Evolutionary conservation across 148 eudicot genomes (phyloP), one percentile per base, ranked within the genome.

Genomic region (Rhododendron griersonianum): DNA sequence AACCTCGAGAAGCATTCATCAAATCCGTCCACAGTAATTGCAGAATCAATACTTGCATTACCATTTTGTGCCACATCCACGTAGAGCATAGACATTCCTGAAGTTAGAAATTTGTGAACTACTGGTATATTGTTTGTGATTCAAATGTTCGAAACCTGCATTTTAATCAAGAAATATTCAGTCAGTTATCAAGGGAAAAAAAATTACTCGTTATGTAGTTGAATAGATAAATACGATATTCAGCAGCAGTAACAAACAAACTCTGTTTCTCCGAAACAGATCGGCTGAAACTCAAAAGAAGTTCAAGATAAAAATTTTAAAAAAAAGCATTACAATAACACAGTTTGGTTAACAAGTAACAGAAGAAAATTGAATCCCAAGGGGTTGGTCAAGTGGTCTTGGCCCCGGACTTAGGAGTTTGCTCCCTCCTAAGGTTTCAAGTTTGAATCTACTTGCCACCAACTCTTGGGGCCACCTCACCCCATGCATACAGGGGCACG

Each of bases 1-100:
- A 96, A 84, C 88, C 88, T 96, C 23, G 95, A 93, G 11, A 97
- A 91, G 84, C 33, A 83, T 37, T 93, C 98, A 35, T 90, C 96
- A 81, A 85, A 74, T 80, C 94, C 95, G 39, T 85, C 87, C 53
- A 86, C 18, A 11, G 84, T 80, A 81, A 16, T 86, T 61, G 85
- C 37, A 25, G 83, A 86, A 50, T 90, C 93, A 51, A 67, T 76
- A 30, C 89, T 87, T 41, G 81, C 65, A 71, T 73, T 85, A 55
- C 92, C 98, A 86, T 92, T 92, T 88, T 90, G 90, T 53, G 88
- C 33, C 87, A 87, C 91, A 83, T 94, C 89, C 67, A 78, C 91
- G 59, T 91, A 85, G 28, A 84, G 86, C 25, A 84, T 82, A 14
- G 93, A 84, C 95, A 93, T 90, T 86, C 81, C 89, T 28, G 45